A percentile compares a stretch with the other conserved stretches of the same genome.
Conservation (phyloP, 23 red algal genomes). For the Gracilaria gracilis region DNA sequence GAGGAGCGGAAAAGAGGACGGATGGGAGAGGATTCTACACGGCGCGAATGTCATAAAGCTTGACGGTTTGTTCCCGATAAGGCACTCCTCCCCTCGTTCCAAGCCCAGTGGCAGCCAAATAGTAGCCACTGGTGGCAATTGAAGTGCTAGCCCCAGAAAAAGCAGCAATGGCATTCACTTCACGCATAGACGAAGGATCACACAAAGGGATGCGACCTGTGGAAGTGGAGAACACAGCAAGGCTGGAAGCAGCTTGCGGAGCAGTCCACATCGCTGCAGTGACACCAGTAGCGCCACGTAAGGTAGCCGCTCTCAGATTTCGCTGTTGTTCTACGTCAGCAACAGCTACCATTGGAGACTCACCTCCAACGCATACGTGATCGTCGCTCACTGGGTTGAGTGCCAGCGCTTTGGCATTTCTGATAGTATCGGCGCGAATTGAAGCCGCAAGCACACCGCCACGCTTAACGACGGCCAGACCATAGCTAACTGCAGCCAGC, state of each 20-base stretch:
- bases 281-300: conserved; percentile 70
- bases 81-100: conserved; percentile 56
- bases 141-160: conserved; percentile 62
- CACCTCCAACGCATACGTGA: conserved; percentile 78
- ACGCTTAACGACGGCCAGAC: conserved; percentile 55
- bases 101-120: conserved; percentile 65
- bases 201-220: conserved; percentile 78
- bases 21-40: conserved; percentile 47
- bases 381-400: conserved; percentile 66
- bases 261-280: conserved; percentile 43
- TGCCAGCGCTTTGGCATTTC: conserved; percentile 60
- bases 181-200: conserved; percentile 70
- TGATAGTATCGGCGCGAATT: conserved; percentile 48
- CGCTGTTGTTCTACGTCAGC: conserved; percentile 55
- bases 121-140: conserved; percentile 59
- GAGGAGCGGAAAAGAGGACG: conserved; percentile 50
- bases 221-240: conserved; percentile 67
- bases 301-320: conserved; percentile 63
- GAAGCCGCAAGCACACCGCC: conserved; percentile 40
- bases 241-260: conserved; percentile 30
- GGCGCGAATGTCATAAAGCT: conserved; percentile 68
- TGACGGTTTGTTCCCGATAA: conserved; percentile 66
- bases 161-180: conserved; percentile 73
- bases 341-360: conserved; percentile 65
- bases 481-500: conserved; percentile 52